These are phyloP conservation scores for Phaseolus lunatus DNA, from an alignment of 306 rosid species.

Conservation along the genomic window DNA sequence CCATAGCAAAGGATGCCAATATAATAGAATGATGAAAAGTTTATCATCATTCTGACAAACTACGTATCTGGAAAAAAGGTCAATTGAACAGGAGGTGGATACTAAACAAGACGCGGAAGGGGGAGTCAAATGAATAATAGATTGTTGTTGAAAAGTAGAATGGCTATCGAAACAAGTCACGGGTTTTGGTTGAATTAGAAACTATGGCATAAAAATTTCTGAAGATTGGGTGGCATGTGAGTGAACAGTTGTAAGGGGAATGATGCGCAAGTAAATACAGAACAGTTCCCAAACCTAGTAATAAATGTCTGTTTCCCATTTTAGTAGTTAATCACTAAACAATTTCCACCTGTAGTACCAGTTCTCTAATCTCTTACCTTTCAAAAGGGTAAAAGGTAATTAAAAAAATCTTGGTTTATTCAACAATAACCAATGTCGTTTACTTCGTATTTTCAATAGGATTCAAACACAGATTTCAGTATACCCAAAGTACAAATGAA, in stretches of 20 bases:
- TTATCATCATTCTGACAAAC: background rate
- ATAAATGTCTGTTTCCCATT: background rate
- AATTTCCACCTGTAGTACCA: background rate
- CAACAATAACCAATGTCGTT: background rate
- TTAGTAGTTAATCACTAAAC: conserved; percentile 8
- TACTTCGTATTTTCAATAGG: background rate
- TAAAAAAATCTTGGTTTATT: background rate
- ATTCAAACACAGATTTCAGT: conserved; percentile 7
- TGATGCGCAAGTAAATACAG: conserved; percentile 15
- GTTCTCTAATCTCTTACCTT: conserved; percentile 9
- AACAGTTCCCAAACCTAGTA: conserved; percentile 39
- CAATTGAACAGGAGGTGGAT: background rate
- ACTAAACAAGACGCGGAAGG: background rate
- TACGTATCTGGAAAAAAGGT: conserved; percentile 2
- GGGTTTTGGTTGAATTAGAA: conserved; percentile 2
- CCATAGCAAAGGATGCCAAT: background rate
- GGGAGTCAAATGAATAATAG: conserved; percentile 10
- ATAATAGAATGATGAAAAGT: conserved; percentile 2
- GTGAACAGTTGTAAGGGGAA: conserved; percentile 15
- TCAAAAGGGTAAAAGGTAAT: background rate
- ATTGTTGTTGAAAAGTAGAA: conserved; percentile 6
- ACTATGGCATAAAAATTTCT: conserved; percentile 24
- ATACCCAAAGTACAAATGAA: conserved; percentile 14
- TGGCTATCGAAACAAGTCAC: conserved; percentile 25
- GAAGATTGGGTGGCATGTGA: background rate